Conservation (phyloP, 345 rosid genomes). For the Gossypium raimondii region DNA sequence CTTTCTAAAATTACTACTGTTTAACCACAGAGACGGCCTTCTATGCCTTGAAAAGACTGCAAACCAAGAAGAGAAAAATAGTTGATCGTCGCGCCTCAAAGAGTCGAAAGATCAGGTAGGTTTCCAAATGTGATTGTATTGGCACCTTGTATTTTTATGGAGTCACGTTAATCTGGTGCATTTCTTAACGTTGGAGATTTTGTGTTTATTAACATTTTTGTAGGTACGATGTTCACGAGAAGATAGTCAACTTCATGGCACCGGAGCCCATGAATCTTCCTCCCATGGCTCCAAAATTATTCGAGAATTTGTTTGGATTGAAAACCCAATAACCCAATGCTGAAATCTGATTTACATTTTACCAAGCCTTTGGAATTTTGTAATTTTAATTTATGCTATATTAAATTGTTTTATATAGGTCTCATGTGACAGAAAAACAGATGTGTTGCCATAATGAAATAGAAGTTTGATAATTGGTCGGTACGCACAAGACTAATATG, state of each 20-base stretch:
- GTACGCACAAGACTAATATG: no score
- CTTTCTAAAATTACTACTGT: slow-evolving; percentile 7
- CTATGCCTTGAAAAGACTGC: slow-evolving; percentile 64
- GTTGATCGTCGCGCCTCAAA: slow-evolving; percentile 91
- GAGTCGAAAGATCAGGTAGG: slow-evolving; percentile 79
- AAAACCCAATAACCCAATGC: slow-evolving; percentile 33
- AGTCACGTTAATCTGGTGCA: neutral
- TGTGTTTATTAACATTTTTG: neutral
- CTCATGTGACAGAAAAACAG: no score
- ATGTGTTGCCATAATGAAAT: no score
- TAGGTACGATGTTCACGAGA: slow-evolving; percentile 80
- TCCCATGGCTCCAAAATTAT: slow-evolving; percentile 64
- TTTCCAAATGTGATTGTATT: neutral
- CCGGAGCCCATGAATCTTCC: slow-evolving; percentile 55
- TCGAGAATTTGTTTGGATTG: slow-evolving; percentile 76
- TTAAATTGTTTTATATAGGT: no score
- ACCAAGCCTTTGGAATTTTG: neutral
- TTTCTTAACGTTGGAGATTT: neutral
- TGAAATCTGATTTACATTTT: slow-evolving; percentile 13
- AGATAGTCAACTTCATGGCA: slow-evolving; percentile 84
- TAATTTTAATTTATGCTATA: neutral
- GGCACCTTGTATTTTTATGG: neutral
- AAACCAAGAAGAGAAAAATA: slow-evolving; percentile 75
- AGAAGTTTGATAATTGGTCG: no score
- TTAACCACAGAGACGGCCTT: slow-evolving; percentile 56